Evolutionary conservation across 2,329 filamentous ascomycete species (phyloP), one percentile per base, ranked within the genome.

Genomic region (Pseudophaeomoniella oleicola): DNA sequence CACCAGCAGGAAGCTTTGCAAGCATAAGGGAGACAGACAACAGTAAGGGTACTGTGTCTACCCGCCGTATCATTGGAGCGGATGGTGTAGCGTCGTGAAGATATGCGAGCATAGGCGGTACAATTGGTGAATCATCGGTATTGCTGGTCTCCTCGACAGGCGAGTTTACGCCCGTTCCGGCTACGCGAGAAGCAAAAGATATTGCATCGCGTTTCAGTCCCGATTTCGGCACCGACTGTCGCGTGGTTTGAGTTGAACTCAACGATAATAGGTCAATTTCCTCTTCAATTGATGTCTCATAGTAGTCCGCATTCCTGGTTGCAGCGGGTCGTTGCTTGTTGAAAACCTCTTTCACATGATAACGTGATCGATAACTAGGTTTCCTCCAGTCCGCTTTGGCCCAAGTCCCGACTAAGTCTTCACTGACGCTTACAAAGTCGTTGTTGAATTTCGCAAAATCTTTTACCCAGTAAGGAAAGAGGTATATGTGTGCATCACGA

Each of bases 391-490:
- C 77, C 1, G 88, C 77, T 56, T 96, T 96, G 19, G 87, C 84
- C 86, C 87, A 94, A 81, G 84, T 94, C 4, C 87, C 86, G 12
- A 96, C 66, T 4, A 94, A 75, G 50, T 96, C 88, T 55, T 96
- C 88, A 19, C 81, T 82, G 34, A 98, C 77, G 38, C 79, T 92
- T 49, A 94, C 83, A 43, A 98, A 74, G 9, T 72, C 76, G 18
- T 87, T 79, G 49, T 94, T 92, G 42, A 71, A 66, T 39, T 74
- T 72, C 30, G 92, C 74, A 55, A 94, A 81, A 37, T 92, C 79
- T 50, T 94, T 72, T 5, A 93, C 72, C 88, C 90, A 96, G 46
- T 75, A 76, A 0, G 90, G 90, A 46, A 98, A 83, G 43, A 98
- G 75, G 58, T 98, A 98, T 39, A 96, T 80, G 53, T 96, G 88